Evolutionary conservation across 495 filamentous ascomycete genomes (phyloP), one percentile per base, ranked within the genome.

Genomic region (Penicillium verhagenii): DNA sequence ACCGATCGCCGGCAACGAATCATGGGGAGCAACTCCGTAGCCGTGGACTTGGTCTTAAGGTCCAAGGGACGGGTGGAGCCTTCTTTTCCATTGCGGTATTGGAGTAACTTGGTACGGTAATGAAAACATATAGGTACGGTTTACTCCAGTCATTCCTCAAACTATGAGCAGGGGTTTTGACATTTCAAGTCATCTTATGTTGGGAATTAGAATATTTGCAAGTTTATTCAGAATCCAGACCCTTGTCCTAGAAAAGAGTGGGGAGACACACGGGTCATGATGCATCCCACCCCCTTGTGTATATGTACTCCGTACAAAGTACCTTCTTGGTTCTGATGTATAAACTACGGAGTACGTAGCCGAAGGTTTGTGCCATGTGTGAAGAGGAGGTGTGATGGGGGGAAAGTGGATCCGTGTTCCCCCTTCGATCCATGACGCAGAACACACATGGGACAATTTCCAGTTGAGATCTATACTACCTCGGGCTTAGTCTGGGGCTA

Each of bases 1-100:
- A 64, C 35, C 54, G 50, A 64, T 58, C 54, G 50, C 40, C 56
- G 46, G 29, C 53, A 57, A 52, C 64, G 49, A 66, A 61, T 66
- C 53, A 61, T 43, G 51, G 44, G 47, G 47, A 59, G 48, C 64
- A 52, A 58, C 39, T 52, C 61, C 64, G 56, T 67, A 56, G 58
- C 64, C 64, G 47, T 56, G 61, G 61, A 57, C 61, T 54, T 64
- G 64, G 64, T 35, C 28, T 58, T n/a, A n/a, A n/a, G n/a, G n/a
- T n/a, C n/a, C 55, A 67, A 54, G 64, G 61, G 58, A 64, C 61
- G 13, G 48, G 61, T 64, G 64, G 61, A 61, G 63, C 43, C 58
- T 25, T 50, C 45, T 40, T 53, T 47, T 50, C 3, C 13, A 2
- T 31, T 31, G 28, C n/a, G n/a, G n/a, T n/a, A n/a, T n/a, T n/a